Base-by-base conservation (phyloP, 179 eudicot species). In the Vitellaria paradoxa region DNA sequence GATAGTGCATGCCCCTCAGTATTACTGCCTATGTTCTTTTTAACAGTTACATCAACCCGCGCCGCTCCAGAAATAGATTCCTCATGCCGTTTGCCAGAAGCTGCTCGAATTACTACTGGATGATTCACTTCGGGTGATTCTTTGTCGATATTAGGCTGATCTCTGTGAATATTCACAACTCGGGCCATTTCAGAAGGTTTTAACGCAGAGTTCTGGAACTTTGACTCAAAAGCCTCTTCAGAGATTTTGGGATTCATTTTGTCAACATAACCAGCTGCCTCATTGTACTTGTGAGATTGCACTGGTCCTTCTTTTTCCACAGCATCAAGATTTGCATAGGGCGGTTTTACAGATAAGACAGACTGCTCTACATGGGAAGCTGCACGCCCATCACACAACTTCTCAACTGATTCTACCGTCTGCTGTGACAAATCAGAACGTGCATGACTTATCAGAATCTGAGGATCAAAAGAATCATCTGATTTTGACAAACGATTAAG, bases 391-490 rank as follows among this genome's bases (percentile, higher is more conserved):
- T 78, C 67, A 45, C 79, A 80, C 45, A 75, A 75, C 6, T 60
- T 77, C n/a, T 81, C 86, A 50, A 80, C 78, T 62, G 88, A 70
- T 53, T 81, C 86, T 56, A 72, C 21, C 20, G 74, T 80, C 24
- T 80, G 86, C 60, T 84, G 88, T 18, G 76, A 82, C 65, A 70
- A 64, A 65, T 78, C 79, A 78, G 87, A 62, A 47, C 76, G 87
- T 15, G 86, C 80, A 80, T 85, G 89, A 62, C 86, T 81, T 73
- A 84, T 82, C 46, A 88, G 84, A 82, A 83, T 78, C 84, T 90
- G 91, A 50, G 91, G 68, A 81, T 85, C 87, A 40, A 88, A 84
- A 46, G 92, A 85, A 78, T 89, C 93, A 23, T 90, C 89, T 75
- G 93, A 90, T 71, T 86, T 90, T 24, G 91, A 86, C 57, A 88